A percentile compares a stretch with the other conserved stretches of the same genome.
Conservation (phyloP, 768 basidiomycete species). For the Coprinopsis strossmayeri region DNA sequence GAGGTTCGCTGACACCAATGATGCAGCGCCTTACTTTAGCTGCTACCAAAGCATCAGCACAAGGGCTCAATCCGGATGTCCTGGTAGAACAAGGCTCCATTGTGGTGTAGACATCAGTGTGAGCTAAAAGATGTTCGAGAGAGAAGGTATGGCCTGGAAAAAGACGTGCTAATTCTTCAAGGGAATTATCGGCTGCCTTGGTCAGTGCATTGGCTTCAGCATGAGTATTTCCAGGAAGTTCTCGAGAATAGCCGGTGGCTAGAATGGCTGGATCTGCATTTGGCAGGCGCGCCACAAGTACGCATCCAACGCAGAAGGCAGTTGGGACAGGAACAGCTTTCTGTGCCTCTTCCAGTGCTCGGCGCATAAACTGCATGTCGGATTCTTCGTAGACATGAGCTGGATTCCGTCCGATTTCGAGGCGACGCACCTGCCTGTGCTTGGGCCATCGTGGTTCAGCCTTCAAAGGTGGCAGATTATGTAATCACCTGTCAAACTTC, state of each 20-base stretch:
- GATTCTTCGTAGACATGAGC: slow-evolving; percentile 9
- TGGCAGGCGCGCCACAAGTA: slow-evolving; percentile 50
- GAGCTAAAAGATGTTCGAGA: slow-evolving; percentile 45
- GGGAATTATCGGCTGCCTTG: slow-evolving; percentile 51
- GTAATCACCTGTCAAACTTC: slow-evolving; percentile 11
- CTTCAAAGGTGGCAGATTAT: slow-evolving; percentile 10
- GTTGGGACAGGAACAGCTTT: slow-evolving; percentile 64
- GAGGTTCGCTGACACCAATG: slow-evolving; percentile 87
- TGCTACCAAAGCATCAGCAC: slow-evolving; percentile 75
- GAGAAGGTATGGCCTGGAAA: slow-evolving; percentile 28
- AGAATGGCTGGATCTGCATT: slow-evolving; percentile 44
- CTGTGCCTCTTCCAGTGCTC: slow-evolving; percentile 65
- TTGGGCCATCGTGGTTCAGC: slow-evolving; percentile 3
- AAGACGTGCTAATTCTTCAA: slow-evolving; percentile 34
- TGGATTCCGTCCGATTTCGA: not conserved
- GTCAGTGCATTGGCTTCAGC: slow-evolving; percentile 91
- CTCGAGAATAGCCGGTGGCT: slow-evolving; percentile 82
- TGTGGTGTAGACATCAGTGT: slow-evolving; percentile 84
- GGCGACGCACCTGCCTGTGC: not conserved
- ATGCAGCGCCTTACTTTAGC: slow-evolving; percentile 70
- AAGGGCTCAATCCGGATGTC: slow-evolving; percentile 81
- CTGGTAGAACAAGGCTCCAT: slow-evolving; percentile 94
- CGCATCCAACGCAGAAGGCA: slow-evolving; percentile 91
- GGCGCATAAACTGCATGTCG: slow-evolving; percentile 41
- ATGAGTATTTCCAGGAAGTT: slow-evolving; percentile 91